A percentile compares a stretch with the other conserved stretches of the same genome.
Conservation (phyloP, 495 filamentous ascomycete species). For the Penicillium bialowiezense region DNA sequence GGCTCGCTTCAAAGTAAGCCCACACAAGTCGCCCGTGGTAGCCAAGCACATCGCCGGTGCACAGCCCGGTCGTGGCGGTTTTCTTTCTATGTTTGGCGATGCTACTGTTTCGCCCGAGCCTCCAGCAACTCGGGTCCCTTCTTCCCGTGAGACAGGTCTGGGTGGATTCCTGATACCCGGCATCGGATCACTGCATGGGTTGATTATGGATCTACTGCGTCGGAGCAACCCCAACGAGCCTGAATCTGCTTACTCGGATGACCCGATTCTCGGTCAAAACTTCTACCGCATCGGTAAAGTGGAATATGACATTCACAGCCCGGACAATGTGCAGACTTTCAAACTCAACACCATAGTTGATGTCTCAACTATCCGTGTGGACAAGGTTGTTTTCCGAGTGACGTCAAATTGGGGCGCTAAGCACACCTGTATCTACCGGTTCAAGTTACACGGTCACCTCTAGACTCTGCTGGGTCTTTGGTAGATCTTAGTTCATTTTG, state of each 20-base stretch:
- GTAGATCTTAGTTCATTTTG: neutral
- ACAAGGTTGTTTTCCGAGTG: constrained; percentile 43
- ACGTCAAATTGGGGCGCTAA: constrained; percentile 48
- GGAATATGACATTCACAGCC: constrained; percentile 37
- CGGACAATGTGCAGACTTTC: constrained; percentile 37
- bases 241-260: constrained; percentile 31
- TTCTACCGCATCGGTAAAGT: constrained; percentile 47
- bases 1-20: constrained; percentile 31
- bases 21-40: neutral
- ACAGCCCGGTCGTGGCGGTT: neutral
- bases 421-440: constrained; percentile 46
- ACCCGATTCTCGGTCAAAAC: constrained; percentile 27
- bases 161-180: constrained; percentile 13
- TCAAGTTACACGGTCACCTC: constrained; percentile 41
- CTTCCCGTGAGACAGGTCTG: constrained; percentile 12
- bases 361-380: constrained; percentile 33
- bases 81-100: neutral
- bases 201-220: constrained; percentile 32
- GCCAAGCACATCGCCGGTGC: constrained; percentile 1
- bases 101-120: neutral
- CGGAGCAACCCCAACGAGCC: constrained; percentile 26
- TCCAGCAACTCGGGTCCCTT: constrained; percentile 2
- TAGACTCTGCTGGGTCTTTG: constrained; percentile 8
- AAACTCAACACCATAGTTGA: constrained; percentile 32
- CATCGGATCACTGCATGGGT: constrained; percentile 24